These are phyloP conservation scores for Purshia tridentata DNA, from an alignment of 306 rosid species.

Conservation along the genomic window DNA sequence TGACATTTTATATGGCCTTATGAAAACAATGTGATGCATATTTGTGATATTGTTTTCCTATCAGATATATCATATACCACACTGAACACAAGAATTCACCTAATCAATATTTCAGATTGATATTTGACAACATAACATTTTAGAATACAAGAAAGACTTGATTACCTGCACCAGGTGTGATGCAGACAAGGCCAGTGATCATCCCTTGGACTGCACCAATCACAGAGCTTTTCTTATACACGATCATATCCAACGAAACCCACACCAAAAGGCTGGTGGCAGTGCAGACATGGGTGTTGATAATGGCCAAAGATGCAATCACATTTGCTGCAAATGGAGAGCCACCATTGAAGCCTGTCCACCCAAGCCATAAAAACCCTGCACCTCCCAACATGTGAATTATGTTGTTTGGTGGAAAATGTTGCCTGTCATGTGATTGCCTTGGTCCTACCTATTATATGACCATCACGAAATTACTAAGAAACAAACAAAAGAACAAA, in stretches of 20 bases:
- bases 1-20: background rate
- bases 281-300: conserved; percentile 68
- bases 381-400: conserved; percentile 73
- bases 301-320: conserved; percentile 54
- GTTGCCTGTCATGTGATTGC: conserved; percentile 54
- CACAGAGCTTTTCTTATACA: conserved; percentile 61
- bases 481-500: background rate
- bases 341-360: conserved; percentile 88
- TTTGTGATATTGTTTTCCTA: background rate
- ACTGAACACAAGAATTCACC: too few species aligned
- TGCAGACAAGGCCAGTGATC: conserved; percentile 82
- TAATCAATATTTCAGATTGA: background rate
- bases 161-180: conserved; percentile 81
- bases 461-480: background rate
- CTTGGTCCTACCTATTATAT: conserved; percentile 73
- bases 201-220: conserved; percentile 77
- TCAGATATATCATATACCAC: background rate
- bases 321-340: conserved; percentile 52
- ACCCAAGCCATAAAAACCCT: conserved; percentile 77
- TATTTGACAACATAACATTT: background rate
- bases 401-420: conserved; percentile 76
- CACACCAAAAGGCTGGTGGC: conserved; percentile 74
- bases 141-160: background rate
- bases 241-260: conserved; percentile 63
- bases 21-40: background rate